Conservation (phyloP, 495 filamentous ascomycete genomes). For the Bryoglossum gracile region DNA sequence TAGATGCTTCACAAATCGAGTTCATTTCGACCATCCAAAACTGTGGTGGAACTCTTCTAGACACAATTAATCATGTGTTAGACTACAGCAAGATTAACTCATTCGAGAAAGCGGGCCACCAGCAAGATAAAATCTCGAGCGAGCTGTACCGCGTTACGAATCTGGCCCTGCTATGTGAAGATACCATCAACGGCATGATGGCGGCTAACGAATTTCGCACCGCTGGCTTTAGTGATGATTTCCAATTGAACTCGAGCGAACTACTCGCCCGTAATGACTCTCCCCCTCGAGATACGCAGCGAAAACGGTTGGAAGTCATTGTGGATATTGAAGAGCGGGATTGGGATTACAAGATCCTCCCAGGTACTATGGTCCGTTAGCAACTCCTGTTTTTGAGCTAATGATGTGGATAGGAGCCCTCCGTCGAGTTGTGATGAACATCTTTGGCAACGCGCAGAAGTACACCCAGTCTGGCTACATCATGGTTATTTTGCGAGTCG, state of each 20-base stretch:
- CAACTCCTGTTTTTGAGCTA: background rate
- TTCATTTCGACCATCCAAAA: constrained; percentile 57
- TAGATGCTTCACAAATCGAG: constrained; percentile 12
- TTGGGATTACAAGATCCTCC: constrained; percentile 59
- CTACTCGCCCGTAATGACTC: background rate
- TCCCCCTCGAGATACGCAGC: background rate
- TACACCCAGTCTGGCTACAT: constrained; percentile 64
- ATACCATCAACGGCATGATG: constrained; percentile 46
- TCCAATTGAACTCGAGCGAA: background rate
- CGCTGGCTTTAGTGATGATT: background rate
- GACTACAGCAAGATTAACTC: constrained; percentile 52
- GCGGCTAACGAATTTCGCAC: constrained; percentile 35
- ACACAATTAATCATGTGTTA: constrained; percentile 70
- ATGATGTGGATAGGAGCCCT: constrained; percentile 40
- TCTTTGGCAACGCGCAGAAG: constrained; percentile 79
- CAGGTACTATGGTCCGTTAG: constrained; percentile 28
- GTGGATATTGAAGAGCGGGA: constrained; percentile 53
- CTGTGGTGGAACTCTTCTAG: constrained; percentile 62
- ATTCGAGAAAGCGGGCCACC: constrained; percentile 11
- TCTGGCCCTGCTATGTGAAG: constrained; percentile 42
- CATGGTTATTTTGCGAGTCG: constrained; percentile 34
- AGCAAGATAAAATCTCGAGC: constrained; percentile 15
- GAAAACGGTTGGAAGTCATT: constrained; percentile 33
- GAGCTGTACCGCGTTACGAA: constrained; percentile 29
- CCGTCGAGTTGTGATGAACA: constrained; percentile 69